phyloP scores from a whole-genome alignment of 345 rosid species.

The Rhodamnia argentea region DNA sequence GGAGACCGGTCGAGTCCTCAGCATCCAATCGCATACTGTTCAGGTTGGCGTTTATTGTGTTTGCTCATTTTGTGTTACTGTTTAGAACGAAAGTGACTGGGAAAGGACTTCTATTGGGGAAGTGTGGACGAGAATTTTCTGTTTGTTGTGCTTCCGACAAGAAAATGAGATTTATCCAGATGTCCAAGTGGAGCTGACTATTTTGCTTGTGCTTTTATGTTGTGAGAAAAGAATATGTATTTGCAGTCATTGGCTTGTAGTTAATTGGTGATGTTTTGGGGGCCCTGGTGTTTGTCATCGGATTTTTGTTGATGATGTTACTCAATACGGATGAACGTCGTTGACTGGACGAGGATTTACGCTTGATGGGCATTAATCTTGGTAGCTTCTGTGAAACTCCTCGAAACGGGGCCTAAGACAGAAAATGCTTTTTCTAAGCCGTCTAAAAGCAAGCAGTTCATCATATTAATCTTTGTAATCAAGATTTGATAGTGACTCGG shows the following conservation, averaged over 20 bases:
- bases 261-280: not conserved
- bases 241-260: not conserved
- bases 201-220: not conserved
- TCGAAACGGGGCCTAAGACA: not conserved
- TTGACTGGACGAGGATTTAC: not conserved
- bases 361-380: not conserved
- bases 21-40: conserved; percentile 96
- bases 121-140: not conserved
- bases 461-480: not conserved
- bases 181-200: not conserved
- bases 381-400: not conserved
- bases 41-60: conserved; percentile 36
- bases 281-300: not conserved
- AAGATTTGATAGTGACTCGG: not conserved
- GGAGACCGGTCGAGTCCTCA: conserved; percentile 92
- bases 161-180: not conserved
- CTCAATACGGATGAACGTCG: not conserved
- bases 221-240: not conserved
- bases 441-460: not conserved
- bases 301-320: not conserved
- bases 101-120: not conserved
- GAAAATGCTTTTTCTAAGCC: not conserved
- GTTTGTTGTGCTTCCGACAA: not conserved
- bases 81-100: not conserved
- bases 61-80: not conserved